Evolutionary conservation across 352 stramenopile genomes (phyloP).

Genomic region (Globisporangium paddicum): DNA sequence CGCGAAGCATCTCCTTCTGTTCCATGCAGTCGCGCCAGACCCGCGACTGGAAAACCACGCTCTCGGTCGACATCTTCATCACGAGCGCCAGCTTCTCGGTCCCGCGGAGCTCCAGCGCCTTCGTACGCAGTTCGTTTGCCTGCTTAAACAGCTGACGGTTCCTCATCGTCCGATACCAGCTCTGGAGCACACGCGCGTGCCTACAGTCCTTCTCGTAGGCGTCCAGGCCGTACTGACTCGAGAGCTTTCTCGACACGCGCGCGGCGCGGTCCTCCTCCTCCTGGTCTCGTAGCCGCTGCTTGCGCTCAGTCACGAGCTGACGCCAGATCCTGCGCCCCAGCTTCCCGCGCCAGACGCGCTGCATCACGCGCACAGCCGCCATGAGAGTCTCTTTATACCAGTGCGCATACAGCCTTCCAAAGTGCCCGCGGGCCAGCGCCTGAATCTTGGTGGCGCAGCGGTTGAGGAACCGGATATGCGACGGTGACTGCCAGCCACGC

Average conservation of each 20-base stretch:
- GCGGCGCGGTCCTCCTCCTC: conserved; percentile 58
- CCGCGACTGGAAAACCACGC: conserved; percentile 58
- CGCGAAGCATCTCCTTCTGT: conserved; percentile 31
- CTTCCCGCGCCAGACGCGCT: conserved; percentile 63
- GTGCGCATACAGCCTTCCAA: conserved; percentile 27
- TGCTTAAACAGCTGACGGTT: conserved; percentile 54
- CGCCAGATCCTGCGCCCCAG: conserved; percentile 55
- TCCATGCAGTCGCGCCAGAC: conserved; percentile 69
- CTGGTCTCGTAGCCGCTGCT: conserved; percentile 35
- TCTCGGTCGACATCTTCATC: conserved; percentile 26
- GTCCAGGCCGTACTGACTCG: conserved; percentile 50
- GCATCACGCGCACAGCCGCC: conserved; percentile 28
- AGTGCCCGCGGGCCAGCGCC: conserved; percentile 45
- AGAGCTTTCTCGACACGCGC: conserved; percentile 54
- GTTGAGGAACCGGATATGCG: conserved; percentile 36
- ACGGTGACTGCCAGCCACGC: conserved; percentile 59
- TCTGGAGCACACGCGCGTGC: conserved; percentile 46
- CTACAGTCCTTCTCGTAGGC: conserved; percentile 32
- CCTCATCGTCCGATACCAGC: conserved; percentile 56
- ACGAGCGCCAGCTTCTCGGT: conserved; percentile 26
- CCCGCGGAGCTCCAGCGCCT: conserved; percentile 19
- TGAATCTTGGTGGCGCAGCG: conserved; percentile 50
- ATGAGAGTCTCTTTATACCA: conserved; percentile 28
- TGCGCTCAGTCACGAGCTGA: conserved; percentile 32
- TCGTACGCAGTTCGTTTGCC: conserved; percentile 19